Base-by-base conservation (phyloP, 768 basidiomycete species). In the Flagelloscypha sp. region DNA sequence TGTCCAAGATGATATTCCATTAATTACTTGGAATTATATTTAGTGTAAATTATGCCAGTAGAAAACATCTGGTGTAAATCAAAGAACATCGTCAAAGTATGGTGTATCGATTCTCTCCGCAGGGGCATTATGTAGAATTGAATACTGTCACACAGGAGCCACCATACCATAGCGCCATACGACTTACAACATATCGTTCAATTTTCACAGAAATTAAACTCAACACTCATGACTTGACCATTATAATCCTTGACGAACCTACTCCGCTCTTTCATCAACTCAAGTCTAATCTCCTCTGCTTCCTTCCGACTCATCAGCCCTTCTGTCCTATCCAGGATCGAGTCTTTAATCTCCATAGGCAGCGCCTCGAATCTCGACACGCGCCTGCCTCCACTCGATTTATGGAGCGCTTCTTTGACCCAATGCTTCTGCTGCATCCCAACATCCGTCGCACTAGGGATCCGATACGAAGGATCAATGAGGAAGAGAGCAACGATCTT, bases 401-500 rank as follows among this genome's bases (percentile, higher is more conserved):
- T 19, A 13, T 27, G 24, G 13, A 54, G 36, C 13, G 47, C 47
- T 5, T 46, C 35, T 9, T 34, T 18, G 15, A 41, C 45, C 56
- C 56, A 59, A 1, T 55, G 48, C 1, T 7, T 20, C 33, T 60
- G 61, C 48, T 62, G 63, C 2, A 54, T 55, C 3, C 54, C 48
- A 7, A 63, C 48, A 13, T 47, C 43, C 1, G 52, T 50, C 3
- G 63, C 57, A 2, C 57, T 57, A n/a, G 49, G 48, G 7, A 62
- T 46, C 0, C 40, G 32, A 7, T 46, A 33, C 6, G 46, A 40
- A 3, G 64, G 64, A 32, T 66, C 59, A 36, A 62, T 53, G 31
- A 65, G 55, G 46, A 61, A 60, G 35, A 64, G 45, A 6, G 51
- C 52, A 19, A 65, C 45, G 16, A 65, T 63, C 44, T 61, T 66